Evolutionary conservation across 2,329 filamentous ascomycete genomes (phyloP), one percentile per base, ranked within the genome.

Genomic region (Sarocladium brachiariae): DNA sequence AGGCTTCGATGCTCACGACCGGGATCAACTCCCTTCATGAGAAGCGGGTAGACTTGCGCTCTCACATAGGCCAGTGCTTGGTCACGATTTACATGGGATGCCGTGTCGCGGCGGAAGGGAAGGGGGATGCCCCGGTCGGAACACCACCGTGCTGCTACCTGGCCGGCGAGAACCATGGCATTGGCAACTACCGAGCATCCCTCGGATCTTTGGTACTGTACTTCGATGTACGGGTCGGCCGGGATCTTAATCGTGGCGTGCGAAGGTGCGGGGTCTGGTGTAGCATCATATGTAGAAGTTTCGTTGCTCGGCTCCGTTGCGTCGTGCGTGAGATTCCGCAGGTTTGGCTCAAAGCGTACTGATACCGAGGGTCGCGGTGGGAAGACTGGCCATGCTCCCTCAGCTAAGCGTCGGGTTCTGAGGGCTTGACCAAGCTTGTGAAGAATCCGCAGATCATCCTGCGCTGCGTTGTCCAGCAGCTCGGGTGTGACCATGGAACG

Each of bases 91-190:
- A 53, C 61, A 57, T 50, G 61, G 47, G 54, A 70, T 37, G 69
- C 71, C 18, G 68, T 65, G 56, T 80, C 74, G 27, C 70, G 70
- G 51, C 76, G 78, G 63, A 78, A 86, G 7, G 81, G 79, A 24
- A 81, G 70, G 31, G 81, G 76, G 49, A 87, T 76, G 18, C 69
- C 66, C 47, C 81, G 76, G 19, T 74, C 71, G 43, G 70, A 60
- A 58, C 80, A 84, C 79, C 80, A 87, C 25, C 68, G 69, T 18
- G 81, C 82, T 33, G 78, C 80, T 23, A 83, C 67, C 58, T 84
- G 74, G 50, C 80, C 80, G 11, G 80, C 82, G 3, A 84, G 69
- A 33, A 78, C 70, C 83, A 86, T 87, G 34, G 64, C 61, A 43
- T 63, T 68, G 46, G 63, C 56, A 10, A 72, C 69, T 3, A 70